Evolutionary conservation across 352 stramenopile species (phyloP).

Genomic region (Proteromonas lacertae): DNA sequence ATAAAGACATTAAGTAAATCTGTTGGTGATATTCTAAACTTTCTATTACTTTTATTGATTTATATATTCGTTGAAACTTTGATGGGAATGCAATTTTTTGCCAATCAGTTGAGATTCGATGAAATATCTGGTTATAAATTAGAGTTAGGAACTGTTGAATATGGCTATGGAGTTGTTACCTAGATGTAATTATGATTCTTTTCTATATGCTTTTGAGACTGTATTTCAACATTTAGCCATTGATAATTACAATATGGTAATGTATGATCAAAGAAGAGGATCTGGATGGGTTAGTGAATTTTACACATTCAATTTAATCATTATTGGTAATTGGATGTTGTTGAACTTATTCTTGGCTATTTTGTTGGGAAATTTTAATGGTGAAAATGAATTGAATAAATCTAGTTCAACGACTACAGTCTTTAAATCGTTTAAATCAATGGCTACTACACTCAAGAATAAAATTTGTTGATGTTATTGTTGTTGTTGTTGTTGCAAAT

Average conservation of each 20-base stretch:
- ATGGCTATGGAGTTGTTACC: constrained; percentile 41
- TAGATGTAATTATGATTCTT: constrained; percentile 70
- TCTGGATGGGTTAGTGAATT: constrained; percentile 70
- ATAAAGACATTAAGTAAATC: not conserved
- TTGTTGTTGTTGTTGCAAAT: too few species aligned
- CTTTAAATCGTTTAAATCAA: too few species aligned
- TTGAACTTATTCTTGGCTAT: constrained; percentile 67
- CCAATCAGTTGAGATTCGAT: constrained; percentile 2
- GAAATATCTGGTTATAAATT: too few species aligned
- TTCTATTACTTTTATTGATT: not conserved
- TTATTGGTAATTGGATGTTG: constrained; percentile 46
- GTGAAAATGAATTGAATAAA: constrained; percentile 11
- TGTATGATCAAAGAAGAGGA: too few species aligned
- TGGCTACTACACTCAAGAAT: too few species aligned
- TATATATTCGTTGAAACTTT: not conserved
- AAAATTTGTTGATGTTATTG: too few species aligned
- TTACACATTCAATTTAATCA: too few species aligned
- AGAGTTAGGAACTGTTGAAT: too few species aligned
- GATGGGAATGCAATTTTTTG: not conserved
- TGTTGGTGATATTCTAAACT: not conserved
- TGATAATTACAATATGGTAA: too few species aligned
- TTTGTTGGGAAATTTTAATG: constrained; percentile 41
- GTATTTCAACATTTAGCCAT: too few species aligned
- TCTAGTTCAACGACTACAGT: too few species aligned
- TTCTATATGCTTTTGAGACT: too few species aligned